Conservation (phyloP, 306 rosid genomes). For the Cucurbita ficifolia region DNA sequence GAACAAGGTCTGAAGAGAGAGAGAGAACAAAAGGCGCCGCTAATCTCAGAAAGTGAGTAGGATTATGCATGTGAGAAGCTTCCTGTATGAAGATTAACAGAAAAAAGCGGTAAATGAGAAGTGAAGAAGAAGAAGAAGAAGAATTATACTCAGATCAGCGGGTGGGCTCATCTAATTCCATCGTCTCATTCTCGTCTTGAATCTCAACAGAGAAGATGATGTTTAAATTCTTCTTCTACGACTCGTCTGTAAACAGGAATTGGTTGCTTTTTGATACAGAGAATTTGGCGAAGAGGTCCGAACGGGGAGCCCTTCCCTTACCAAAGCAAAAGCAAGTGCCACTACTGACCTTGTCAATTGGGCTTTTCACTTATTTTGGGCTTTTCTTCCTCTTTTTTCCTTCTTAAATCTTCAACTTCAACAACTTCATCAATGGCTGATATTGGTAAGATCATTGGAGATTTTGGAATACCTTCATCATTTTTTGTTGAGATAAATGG, state of each 20-base stretch:
- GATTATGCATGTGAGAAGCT: neutral
- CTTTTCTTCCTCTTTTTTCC: neutral
- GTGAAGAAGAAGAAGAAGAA: neutral
- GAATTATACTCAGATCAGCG: neutral
- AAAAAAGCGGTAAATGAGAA: neutral
- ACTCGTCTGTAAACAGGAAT: neutral
- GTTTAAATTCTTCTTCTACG: neutral
- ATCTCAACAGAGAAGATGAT: neutral
- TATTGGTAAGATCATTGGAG: neutral
- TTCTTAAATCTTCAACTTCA: neutral
- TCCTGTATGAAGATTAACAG: neutral
- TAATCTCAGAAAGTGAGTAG: neutral
- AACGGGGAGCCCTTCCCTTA: neutral
- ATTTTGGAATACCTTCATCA: neutral
- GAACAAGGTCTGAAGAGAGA: slow-evolving; percentile 3
- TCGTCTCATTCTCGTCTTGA: neutral
- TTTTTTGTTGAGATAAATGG: neutral
- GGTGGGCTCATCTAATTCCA: neutral
- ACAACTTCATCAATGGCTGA: neutral
- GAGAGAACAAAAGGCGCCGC: neutral
- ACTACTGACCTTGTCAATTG: neutral
- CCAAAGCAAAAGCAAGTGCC: neutral
- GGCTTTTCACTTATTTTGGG: neutral
- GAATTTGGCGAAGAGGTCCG: neutral
- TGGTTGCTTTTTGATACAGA: neutral